Evolutionary conservation across 331 rosid genomes (phyloP).

Genomic region (Rhamnella rubrinervis): DNA sequence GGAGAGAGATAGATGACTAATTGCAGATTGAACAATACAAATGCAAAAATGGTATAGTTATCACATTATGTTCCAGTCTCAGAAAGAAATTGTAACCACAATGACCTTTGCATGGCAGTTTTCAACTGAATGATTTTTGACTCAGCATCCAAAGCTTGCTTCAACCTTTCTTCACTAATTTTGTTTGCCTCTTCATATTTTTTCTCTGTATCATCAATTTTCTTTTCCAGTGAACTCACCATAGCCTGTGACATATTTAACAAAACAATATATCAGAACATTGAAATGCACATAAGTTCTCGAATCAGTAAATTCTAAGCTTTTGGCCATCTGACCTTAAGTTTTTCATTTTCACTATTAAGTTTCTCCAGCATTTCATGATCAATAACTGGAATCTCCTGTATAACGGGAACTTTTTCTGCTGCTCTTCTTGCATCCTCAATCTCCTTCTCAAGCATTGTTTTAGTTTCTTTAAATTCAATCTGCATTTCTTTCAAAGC

Average conservation of each 20-base stretch:
- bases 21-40: neutral
- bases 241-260: conserved; percentile 56
- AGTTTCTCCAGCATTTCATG: conserved; percentile 71
- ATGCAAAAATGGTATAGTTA: neutral
- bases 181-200: conserved; percentile 82
- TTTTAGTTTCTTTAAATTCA: conserved; percentile 79
- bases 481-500: conserved; percentile 81
- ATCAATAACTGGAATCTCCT: conserved; percentile 95
- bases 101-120: conserved; percentile 92
- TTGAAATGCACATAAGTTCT: conserved; percentile 1
- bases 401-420: conserved; percentile 69
- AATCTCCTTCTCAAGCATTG: conserved; percentile 66
- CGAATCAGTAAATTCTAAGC: conserved; percentile 7
- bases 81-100: conserved; percentile 29
- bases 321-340: conserved; percentile 64
- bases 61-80: neutral
- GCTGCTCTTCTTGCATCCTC: conserved; percentile 65
- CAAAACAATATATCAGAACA: conserved; percentile 34
- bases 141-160: conserved; percentile 95
- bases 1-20: conserved; percentile 4
- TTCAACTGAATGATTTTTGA: conserved; percentile 83
- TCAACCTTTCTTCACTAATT: conserved; percentile 89
- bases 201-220: conserved; percentile 92
- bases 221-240: conserved; percentile 84
- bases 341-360: conserved; percentile 82